phyloP scores from a whole-genome alignment of 306 rosid species.

The Prunus mira region DNA sequence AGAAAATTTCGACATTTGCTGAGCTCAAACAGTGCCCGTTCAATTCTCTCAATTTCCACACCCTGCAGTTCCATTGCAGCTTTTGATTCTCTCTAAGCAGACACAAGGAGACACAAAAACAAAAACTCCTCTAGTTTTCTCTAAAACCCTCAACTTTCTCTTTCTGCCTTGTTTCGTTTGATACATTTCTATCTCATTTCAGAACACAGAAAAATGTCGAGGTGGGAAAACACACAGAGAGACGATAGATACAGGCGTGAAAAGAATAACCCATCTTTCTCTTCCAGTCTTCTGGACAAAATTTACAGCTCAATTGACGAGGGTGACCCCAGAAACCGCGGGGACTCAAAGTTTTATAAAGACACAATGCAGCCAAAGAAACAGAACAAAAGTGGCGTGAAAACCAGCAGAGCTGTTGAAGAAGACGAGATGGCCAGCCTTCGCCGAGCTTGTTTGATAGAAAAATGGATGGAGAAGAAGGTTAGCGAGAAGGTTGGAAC shows the following conservation, averaged over 20 bases:
- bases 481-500: conserved; percentile 15
- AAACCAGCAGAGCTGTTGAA: conserved; percentile 11
- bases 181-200: neutral
- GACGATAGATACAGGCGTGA: conserved; percentile 23
- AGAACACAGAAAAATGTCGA: conserved; percentile 36
- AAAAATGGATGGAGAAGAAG: conserved; percentile 57
- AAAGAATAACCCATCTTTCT: conserved; percentile 59
- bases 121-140: neutral
- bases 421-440: conserved; percentile 25
- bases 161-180: too few species aligned
- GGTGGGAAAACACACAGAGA: conserved; percentile 22
- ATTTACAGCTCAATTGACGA: conserved; percentile 87
- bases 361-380: conserved; percentile 34
- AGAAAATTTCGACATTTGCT: conserved; percentile 3
- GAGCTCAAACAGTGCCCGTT: neutral
- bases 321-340: conserved; percentile 29
- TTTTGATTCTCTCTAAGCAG: conserved; percentile 27
- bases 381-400: conserved; percentile 37
- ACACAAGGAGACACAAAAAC: neutral
- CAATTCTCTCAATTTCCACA: conserved; percentile 2
- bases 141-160: neutral
- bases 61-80: conserved; percentile 37
- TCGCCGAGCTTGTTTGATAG: conserved; percentile 41
- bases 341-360: conserved; percentile 40
- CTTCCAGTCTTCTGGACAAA: conserved; percentile 69